Conservation (phyloP, 441 rosid species). For the Erodium texanum region DNA sequence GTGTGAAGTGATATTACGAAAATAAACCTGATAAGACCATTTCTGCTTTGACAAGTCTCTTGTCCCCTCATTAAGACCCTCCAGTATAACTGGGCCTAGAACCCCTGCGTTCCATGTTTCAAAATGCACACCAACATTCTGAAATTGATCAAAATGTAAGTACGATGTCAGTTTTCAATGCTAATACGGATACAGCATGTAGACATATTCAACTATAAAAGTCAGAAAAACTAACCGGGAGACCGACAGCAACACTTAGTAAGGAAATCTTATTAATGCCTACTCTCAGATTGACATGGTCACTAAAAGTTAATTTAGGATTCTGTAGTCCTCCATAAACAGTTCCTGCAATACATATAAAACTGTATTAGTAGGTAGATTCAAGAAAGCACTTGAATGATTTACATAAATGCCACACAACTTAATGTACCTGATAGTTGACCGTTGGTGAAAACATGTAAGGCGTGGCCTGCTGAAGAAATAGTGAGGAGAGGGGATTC, state of each 20-base stretch:
- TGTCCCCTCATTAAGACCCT: slow-evolving; percentile 77
- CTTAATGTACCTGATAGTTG: slow-evolving; percentile 59
- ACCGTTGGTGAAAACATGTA: slow-evolving; percentile 85
- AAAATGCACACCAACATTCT: slow-evolving; percentile 92
- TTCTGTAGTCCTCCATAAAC: slow-evolving; percentile 74
- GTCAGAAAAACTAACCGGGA: slow-evolving; percentile 50
- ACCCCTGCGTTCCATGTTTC: slow-evolving; percentile 96
- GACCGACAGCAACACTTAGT: slow-evolving; percentile 90
- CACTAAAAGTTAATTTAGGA: slow-evolving; percentile 58
- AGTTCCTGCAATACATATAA: slow-evolving; percentile 44
- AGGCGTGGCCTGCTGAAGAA: slow-evolving; percentile 83
- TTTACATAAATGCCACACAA: not conserved
- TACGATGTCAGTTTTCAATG: not conserved
- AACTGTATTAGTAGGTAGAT: not conserved
- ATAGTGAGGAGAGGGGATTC: slow-evolving; percentile 76
- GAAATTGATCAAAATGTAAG: slow-evolving; percentile 17
- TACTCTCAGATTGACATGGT: slow-evolving; percentile 67
- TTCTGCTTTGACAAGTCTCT: slow-evolving; percentile 81
- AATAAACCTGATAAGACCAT: slow-evolving; percentile 83
- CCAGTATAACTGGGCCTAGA: slow-evolving; percentile 84
- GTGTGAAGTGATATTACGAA: too few relatives aligned
- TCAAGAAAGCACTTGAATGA: not conserved
- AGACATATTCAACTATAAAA: not conserved
- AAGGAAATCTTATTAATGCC: slow-evolving; percentile 80
- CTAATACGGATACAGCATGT: not conserved